These are phyloP conservation scores for Emergomyces orientalis DNA, from an alignment of 2,329 filamentous ascomycete genomes.

Conservation along the genomic window DNA sequence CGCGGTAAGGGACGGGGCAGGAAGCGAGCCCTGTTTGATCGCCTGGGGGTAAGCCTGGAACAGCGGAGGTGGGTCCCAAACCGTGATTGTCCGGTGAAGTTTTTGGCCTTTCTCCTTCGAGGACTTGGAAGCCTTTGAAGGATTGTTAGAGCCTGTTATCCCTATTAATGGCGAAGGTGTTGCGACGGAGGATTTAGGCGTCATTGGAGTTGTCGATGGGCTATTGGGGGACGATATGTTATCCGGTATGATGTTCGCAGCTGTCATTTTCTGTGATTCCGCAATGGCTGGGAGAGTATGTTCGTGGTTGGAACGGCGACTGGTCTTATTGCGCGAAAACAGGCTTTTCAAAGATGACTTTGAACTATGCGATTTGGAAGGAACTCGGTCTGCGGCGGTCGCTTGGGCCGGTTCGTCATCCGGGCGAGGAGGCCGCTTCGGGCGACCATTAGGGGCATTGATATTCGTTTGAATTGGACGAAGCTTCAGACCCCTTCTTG, in stretches of 20 bases:
- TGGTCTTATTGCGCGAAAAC: slow-evolving; percentile 30
- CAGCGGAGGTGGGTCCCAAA: slow-evolving; percentile 63
- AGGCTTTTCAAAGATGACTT: slow-evolving; percentile 31
- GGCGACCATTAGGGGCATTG: slow-evolving; percentile 10
- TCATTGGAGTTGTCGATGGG: slow-evolving; percentile 21
- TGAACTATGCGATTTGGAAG: slow-evolving; percentile 27
- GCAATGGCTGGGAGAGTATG: slow-evolving; percentile 27
- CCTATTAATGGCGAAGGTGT: slow-evolving; percentile 20
- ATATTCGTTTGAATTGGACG: slow-evolving; percentile 31
- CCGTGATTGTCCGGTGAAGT: slow-evolving; percentile 19
- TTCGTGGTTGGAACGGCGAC: slow-evolving; percentile 21
- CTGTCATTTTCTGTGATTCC: slow-evolving; percentile 21
- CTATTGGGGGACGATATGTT: slow-evolving; percentile 21
- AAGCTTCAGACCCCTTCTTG: slow-evolving; percentile 31
- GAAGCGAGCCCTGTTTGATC: slow-evolving; percentile 62
- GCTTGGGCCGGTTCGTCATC: slow-evolving; percentile 17
- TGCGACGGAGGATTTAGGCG: slow-evolving; percentile 20
- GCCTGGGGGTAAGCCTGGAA: slow-evolving; percentile 84
- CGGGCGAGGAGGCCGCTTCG: slow-evolving; percentile 14
- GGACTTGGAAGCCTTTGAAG: slow-evolving; percentile 18
- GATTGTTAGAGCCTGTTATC: slow-evolving; percentile 16
- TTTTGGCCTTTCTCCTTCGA: slow-evolving; percentile 21
- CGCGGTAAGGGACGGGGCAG: slow-evolving; percentile 56
- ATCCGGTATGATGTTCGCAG: slow-evolving; percentile 9
- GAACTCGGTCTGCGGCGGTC: slow-evolving; percentile 21